These are phyloP conservation scores for Somion occarium DNA, from an alignment of 1,284 basidiomycete species.

Conservation along the genomic window DNA sequence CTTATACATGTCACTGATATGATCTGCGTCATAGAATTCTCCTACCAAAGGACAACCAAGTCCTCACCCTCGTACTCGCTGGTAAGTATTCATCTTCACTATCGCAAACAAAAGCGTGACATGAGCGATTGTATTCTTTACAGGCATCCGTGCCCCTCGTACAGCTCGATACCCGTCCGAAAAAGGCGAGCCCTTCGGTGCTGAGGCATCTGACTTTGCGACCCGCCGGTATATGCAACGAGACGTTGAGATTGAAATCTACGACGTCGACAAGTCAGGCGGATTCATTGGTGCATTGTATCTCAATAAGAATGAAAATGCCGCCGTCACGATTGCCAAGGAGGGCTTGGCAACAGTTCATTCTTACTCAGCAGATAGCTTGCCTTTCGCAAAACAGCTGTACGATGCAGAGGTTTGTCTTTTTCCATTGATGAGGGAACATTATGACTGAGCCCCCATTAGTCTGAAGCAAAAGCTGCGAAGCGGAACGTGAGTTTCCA, in stretches of 20 bases:
- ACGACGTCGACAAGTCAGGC: constrained; percentile 89
- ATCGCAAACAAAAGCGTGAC: too few species aligned
- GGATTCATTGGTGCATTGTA: constrained; percentile 94
- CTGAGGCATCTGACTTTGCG: constrained; percentile 81
- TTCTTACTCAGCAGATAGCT: constrained; percentile 78
- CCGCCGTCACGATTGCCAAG: constrained; percentile 76
- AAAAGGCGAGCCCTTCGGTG: constrained; percentile 86
- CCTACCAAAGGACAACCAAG: constrained; percentile 90
- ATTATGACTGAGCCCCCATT: constrained; percentile 5
- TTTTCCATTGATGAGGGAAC: background rate
- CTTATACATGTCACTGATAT: background rate
- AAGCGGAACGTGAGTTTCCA: constrained; percentile 64
- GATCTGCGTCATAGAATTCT: constrained; percentile 49
- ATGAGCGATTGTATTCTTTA: too few species aligned
- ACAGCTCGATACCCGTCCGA: constrained; percentile 79
- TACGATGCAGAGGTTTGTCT: constrained; percentile 74
- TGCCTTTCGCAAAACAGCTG: constrained; percentile 77
- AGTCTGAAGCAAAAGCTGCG: constrained; percentile 76
- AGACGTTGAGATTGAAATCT: constrained; percentile 91
- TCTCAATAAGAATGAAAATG: constrained; percentile 79
- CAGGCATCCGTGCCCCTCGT: constrained; percentile 80
- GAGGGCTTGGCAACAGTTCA: constrained; percentile 89
- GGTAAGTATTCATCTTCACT: too few species aligned
- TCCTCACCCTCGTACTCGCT: constrained; percentile 82
- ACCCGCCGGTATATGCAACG: constrained; percentile 85